Base-by-base conservation (phyloP, 208 protist genomes). In the Crithidia fasciculata region DNA sequence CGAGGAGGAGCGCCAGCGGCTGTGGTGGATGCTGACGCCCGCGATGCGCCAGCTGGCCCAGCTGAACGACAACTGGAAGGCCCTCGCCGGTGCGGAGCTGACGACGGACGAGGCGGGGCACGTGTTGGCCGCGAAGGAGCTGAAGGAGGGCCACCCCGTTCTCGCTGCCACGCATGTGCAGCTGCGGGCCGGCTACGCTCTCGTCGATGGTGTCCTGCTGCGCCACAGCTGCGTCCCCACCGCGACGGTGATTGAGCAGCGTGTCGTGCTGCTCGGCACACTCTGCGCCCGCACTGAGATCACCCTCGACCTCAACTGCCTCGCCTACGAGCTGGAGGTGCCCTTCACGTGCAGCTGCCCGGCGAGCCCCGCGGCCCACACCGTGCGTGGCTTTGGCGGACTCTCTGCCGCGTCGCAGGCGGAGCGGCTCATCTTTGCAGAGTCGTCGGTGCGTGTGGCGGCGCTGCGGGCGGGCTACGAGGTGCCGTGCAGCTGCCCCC, bases 1-100 rank as follows among this genome's bases (percentile, higher is more conserved):
- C 8, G 69, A 79, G 45, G 74, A 80, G 28, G 62, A 83, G 43
- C 74, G 89, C 45, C 89, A 93, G 76, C 69, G 80, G 52, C 81
- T 96, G 66, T 94, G 89, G 91, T 82, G 76, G 43, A 80, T 89
- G 81, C 76, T 84, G 39, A 88, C 91, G 3, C 84, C 91, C 19
- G 88, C 85, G 56, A 96, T 96, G 75, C 84, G 84, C 43, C 57
- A 61, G 36, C 61, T 92, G 52, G 88, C 81, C n/a, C 62, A 61
- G 43, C 59, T 47, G 43, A 76, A 69, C 37, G 58, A 49, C 40
- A 91, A 90, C 66, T 92, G 87, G 88, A 65, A 61, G 50, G 67
- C 70, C 10, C 87, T 95, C 18, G 77, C 82, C 16, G 85, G 82
- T 12, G 61, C 76, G 37, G 56, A 74, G 70, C 78, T 93, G 60